Percentiles rank a stretch among this genome's conserved stretches.
Evolutionary conservation across 495 filamentous ascomycete genomes (phyloP).

Genomic region (Lasiosphaeria ovina): DNA sequence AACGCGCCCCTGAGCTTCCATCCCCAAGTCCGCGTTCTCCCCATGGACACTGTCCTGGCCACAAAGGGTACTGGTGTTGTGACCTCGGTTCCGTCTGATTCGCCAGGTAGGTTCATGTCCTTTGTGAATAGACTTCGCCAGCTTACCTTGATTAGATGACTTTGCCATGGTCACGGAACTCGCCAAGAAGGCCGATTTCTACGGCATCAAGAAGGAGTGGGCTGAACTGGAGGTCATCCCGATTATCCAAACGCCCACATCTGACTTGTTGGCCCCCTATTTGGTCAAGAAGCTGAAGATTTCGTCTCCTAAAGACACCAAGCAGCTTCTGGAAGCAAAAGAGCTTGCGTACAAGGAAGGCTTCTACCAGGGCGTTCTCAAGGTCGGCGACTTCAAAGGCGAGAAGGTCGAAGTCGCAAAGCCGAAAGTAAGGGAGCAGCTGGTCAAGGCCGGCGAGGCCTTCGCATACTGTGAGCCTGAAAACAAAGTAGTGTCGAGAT

Average conservation of each 20-base stretch:
- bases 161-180: conserved; percentile 82
- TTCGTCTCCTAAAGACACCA: conserved; percentile 80
- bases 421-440: conserved; percentile 69
- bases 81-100: conserved; percentile 90
- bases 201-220: conserved; percentile 92
- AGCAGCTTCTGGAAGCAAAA: conserved; percentile 84
- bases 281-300: conserved; percentile 89
- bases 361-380: conserved; percentile 88
- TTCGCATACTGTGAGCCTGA: conserved; percentile 90
- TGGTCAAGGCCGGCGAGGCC: conserved; percentile 73
- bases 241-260: conserved; percentile 87
- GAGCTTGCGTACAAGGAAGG: conserved; percentile 90
- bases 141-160: conserved; percentile 50
- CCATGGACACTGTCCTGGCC: conserved; percentile 87
- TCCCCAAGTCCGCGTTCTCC: conserved; percentile 74
- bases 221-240: conserved; percentile 76
- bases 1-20: conserved; percentile 83
- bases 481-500: conserved; percentile 74
- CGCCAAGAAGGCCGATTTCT: conserved; percentile 88
- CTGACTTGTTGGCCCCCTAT: conserved; percentile 74
- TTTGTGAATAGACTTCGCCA: not conserved
- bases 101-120: conserved; percentile 50
- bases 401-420: conserved; percentile 77
- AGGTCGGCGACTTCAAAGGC: conserved; percentile 80
- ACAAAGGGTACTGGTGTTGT: conserved; percentile 93